phyloP scores from a whole-genome alignment of 192 early-diverging fungal species.

The Backusella psychrophila region DNA sequence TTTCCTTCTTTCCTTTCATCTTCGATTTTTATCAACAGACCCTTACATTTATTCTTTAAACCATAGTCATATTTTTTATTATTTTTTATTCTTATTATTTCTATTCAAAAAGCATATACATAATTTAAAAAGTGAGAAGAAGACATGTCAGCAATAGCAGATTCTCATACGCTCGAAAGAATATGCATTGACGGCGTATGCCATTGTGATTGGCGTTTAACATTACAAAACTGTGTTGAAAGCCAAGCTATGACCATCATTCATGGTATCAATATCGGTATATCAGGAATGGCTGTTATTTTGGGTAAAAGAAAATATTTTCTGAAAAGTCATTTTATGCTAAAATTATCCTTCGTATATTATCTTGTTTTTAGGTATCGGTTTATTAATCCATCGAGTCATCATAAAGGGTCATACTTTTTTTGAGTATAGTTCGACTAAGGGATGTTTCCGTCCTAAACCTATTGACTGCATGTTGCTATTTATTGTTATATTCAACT shows the following conservation, averaged over 20 bases:
- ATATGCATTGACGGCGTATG: constrained; percentile 16
- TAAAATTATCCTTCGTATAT: not conserved
- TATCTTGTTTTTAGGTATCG: constrained; percentile 7
- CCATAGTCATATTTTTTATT: not conserved
- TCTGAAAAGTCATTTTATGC: not conserved
- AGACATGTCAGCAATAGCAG: not conserved
- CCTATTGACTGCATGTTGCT: constrained; percentile 32
- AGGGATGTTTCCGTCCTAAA: constrained; percentile 27
- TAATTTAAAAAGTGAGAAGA: not conserved
- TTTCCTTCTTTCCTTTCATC: not conserved
- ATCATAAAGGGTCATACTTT: constrained; percentile 20
- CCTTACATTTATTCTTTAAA: not conserved
- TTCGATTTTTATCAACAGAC: not conserved
- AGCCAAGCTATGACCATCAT: constrained; percentile 12
- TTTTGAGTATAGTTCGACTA: constrained; percentile 18
- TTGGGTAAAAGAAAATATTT: constrained; percentile 16
- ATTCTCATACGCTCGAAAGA: not conserved
- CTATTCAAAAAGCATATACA: not conserved
- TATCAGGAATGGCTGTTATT: constrained; percentile 17
- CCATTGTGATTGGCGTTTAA: constrained; percentile 33
- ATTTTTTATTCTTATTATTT: not conserved
- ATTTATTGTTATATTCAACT: constrained; percentile 24
- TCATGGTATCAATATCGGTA: constrained; percentile 20
- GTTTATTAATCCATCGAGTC: constrained; percentile 18
- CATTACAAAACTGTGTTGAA: constrained; percentile 16